phyloP scores from a whole-genome alignment of 140 eudicot genomes.

The Cichorium intybus region DNA sequence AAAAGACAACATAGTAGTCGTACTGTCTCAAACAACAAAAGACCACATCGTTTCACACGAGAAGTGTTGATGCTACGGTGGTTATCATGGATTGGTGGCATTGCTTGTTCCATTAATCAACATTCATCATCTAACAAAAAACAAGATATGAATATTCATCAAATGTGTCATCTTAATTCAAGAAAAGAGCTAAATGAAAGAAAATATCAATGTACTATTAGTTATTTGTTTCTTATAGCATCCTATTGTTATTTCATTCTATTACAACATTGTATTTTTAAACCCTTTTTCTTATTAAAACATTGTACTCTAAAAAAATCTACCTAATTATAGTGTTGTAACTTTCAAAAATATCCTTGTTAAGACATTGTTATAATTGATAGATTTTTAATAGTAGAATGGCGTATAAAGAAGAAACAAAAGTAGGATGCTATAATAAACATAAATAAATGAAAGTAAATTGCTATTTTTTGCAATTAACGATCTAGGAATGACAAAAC shows the following conservation, averaged over 20 bases:
- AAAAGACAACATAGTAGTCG: neutral
- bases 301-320: no score
- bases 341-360: no score
- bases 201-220: neutral
- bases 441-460: no score
- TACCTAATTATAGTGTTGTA: no score
- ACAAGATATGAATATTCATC: neutral
- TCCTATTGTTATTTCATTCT: neutral
- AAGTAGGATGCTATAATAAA: neutral
- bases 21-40: neutral
- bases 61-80: slow-evolving; percentile 7
- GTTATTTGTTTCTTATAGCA: no score
- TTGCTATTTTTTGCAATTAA: no score
- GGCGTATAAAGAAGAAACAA: no score
- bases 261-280: neutral
- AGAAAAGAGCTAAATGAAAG: neutral
- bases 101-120: slow-evolving; percentile 19
- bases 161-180: neutral
- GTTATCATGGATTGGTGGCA: neutral
- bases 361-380: neutral
- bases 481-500: neutral
- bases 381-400: neutral
- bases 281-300: no score
- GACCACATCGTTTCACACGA: neutral
- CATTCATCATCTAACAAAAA: slow-evolving; percentile 25